Evolutionary conservation across 139 green algal species (phyloP).

Genomic region (Picochlorum sp.): DNA sequence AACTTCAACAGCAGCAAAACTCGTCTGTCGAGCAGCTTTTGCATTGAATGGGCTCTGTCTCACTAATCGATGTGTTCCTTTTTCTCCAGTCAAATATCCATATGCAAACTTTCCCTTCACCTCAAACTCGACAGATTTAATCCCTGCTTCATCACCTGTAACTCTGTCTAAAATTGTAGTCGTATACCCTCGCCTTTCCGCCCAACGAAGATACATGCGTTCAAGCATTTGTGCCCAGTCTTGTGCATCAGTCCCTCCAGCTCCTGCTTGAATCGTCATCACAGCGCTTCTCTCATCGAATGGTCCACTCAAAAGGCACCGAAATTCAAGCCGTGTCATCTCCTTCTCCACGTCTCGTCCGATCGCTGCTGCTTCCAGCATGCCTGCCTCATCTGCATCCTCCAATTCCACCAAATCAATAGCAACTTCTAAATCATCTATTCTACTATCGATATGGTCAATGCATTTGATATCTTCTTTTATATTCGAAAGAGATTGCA

Average conservation of each 20-base stretch:
- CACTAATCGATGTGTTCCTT: constrained; percentile 45
- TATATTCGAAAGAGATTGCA: constrained; percentile 26
- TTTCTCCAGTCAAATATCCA: constrained; percentile 69
- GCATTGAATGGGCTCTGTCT: constrained; percentile 86
- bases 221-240: constrained; percentile 94
- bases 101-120: constrained; percentile 68
- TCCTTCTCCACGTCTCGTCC: constrained; percentile 5
- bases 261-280: constrained; percentile 53
- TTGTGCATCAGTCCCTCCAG: constrained; percentile 76
- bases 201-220: constrained; percentile 87
- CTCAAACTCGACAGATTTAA: constrained; percentile 82
- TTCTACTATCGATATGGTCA: constrained; percentile 23
- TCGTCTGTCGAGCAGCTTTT: constrained; percentile 84
- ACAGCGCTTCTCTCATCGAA: constrained; percentile 41
- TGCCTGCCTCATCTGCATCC: constrained; percentile 8
- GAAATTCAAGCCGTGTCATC: constrained; percentile 45
- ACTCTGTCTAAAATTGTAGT: constrained; percentile 25
- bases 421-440: constrained; percentile 35
- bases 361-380: constrained; percentile 21
- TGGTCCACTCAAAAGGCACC: constrained; percentile 54
- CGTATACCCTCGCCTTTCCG: constrained; percentile 39
- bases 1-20: constrained; percentile 92
- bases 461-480: constrained; percentile 21
- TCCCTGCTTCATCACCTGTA: constrained; percentile 73
- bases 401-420: constrained; percentile 52